Evolutionary conservation across 257 asterid genomes (phyloP).

Genomic region (Schizonepeta tenuifolia): DNA sequence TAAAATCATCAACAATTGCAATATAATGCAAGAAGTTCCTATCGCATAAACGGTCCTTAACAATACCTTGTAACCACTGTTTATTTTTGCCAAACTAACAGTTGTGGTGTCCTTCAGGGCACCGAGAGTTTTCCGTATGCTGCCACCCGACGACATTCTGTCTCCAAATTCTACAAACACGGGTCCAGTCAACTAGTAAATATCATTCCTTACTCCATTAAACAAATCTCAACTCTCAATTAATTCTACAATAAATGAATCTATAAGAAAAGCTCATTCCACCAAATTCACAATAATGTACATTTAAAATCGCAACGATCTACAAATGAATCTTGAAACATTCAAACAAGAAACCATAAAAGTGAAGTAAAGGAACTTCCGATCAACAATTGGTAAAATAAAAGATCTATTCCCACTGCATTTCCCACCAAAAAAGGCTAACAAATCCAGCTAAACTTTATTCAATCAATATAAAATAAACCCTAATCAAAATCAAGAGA

Average conservation of each 20-base stretch:
- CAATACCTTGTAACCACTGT: conserved; percentile 88
- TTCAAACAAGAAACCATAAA: conserved; percentile 14
- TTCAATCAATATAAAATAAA: conserved; percentile 15
- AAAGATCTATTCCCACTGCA: neutral
- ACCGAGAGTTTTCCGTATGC: conserved; percentile 93
- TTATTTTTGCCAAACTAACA: conserved; percentile 93
- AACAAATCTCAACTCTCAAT: conserved; percentile 29
- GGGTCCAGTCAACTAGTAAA: conserved; percentile 22
- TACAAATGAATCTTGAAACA: conserved; percentile 3
- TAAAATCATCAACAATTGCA: conserved; percentile 19
- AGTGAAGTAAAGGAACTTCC: conserved; percentile 2
- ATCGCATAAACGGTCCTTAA: neutral
- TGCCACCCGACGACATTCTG: conserved; percentile 85
- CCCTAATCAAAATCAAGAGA: conserved; percentile 25
- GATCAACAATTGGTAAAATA: neutral
- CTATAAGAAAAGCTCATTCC: conserved; percentile 25
- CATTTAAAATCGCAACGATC: conserved; percentile 8
- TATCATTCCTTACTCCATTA: conserved; percentile 31
- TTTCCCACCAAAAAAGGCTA: neutral
- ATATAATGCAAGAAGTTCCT: conserved; percentile 7
- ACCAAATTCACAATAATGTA: conserved; percentile 21
- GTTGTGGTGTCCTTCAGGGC: conserved; percentile 94
- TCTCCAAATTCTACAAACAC: conserved; percentile 43
- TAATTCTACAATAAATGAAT: conserved; percentile 26
- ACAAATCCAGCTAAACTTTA: conserved; percentile 26